A percentile compares a stretch with the other conserved stretches of the same genome.
These are phyloP conservation scores for Cercospora sesami DNA, from an alignment of 2,329 filamentous ascomycete species.

Conservation along the genomic window DNA sequence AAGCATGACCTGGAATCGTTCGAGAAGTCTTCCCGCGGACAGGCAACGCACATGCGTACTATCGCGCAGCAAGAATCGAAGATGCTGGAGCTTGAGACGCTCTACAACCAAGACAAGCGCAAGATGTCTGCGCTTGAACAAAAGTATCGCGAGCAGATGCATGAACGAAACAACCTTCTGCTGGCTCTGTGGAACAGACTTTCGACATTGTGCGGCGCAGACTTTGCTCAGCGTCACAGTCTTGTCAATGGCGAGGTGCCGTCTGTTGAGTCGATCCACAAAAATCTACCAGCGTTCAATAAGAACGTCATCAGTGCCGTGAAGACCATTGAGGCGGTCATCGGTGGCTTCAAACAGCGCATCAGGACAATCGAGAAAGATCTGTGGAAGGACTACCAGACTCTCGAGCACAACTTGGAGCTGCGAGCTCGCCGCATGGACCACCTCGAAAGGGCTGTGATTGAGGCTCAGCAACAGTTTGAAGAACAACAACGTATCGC, in stretches of 20 bases:
- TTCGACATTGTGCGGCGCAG: slow-evolving; percentile 79
- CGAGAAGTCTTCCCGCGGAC: slow-evolving; percentile 83
- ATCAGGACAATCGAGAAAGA: slow-evolving; percentile 86
- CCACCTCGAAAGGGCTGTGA: slow-evolving; percentile 75
- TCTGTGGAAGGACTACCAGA: slow-evolving; percentile 86
- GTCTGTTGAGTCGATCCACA: slow-evolving; percentile 80
- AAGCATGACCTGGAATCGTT: slow-evolving; percentile 84
- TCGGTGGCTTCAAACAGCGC: slow-evolving; percentile 74
- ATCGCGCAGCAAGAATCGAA: slow-evolving; percentile 81
- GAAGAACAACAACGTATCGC: slow-evolving; percentile 22
- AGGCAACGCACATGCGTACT: slow-evolving; percentile 82
- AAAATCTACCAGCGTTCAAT: slow-evolving; percentile 82
- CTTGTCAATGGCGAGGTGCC: slow-evolving; percentile 86
- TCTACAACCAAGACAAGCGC: slow-evolving; percentile 73
- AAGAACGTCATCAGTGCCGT: slow-evolving; percentile 85
- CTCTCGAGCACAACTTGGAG: slow-evolving; percentile 77
- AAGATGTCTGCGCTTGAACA: slow-evolving; percentile 74
- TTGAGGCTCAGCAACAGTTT: slow-evolving; percentile 54
- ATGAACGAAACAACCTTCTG: slow-evolving; percentile 84
- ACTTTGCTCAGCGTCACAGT: slow-evolving; percentile 88
- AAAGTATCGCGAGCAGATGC: slow-evolving; percentile 80
- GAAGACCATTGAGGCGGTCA: slow-evolving; percentile 79
- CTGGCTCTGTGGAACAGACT: slow-evolving; percentile 88
- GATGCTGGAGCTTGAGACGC: slow-evolving; percentile 82
- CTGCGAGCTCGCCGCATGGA: slow-evolving; percentile 81